Conservation (phyloP, 306 rosid species). For the Gastrolobium bilobum region DNA sequence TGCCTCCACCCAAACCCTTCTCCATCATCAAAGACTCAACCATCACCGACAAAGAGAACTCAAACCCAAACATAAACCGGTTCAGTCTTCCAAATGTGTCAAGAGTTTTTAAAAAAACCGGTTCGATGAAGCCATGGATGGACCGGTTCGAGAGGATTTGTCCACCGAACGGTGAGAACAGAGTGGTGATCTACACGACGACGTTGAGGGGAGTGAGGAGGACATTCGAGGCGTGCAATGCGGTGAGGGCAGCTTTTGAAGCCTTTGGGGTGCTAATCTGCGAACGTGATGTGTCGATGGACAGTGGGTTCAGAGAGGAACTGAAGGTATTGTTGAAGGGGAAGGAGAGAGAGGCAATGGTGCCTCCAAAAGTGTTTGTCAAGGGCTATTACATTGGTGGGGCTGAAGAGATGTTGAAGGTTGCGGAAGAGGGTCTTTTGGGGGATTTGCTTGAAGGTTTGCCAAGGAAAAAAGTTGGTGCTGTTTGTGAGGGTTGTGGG, state of each 20-base stretch:
- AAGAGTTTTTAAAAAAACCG: slow-evolving; percentile 21
- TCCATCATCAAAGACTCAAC: too few species aligned
- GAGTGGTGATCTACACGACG: slow-evolving; percentile 84
- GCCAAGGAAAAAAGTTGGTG: slow-evolving; percentile 67
- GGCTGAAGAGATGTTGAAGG: slow-evolving; percentile 69
- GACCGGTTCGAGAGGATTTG: slow-evolving; percentile 65
- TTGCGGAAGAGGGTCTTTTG: slow-evolving; percentile 74
- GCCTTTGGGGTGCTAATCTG: slow-evolving; percentile 65
- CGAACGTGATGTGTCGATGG: slow-evolving; percentile 94
- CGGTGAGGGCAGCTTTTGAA: slow-evolving; percentile 71
- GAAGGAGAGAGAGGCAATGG: slow-evolving; percentile 51
- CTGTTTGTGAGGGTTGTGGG: slow-evolving; percentile 87
- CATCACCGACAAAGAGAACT: slow-evolving; percentile 63
- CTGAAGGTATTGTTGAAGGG: slow-evolving; percentile 59
- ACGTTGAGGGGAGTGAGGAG: slow-evolving; percentile 80
- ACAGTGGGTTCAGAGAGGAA: slow-evolving; percentile 77
- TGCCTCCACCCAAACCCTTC: slow-evolving; percentile 51
- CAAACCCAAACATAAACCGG: slow-evolving; percentile 62
- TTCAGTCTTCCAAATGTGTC: slow-evolving; percentile 4
- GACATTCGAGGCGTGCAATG: slow-evolving; percentile 85
- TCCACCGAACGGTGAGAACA: slow-evolving; percentile 81
- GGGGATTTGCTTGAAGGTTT: slow-evolving; percentile 69
- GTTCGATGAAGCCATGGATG: not conserved
- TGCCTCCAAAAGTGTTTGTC: slow-evolving; percentile 82
- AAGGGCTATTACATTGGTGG: slow-evolving; percentile 81